Evolutionary conservation across 1,284 basidiomycete species (phyloP).

Genomic region (Ganoderma multipileum): DNA sequence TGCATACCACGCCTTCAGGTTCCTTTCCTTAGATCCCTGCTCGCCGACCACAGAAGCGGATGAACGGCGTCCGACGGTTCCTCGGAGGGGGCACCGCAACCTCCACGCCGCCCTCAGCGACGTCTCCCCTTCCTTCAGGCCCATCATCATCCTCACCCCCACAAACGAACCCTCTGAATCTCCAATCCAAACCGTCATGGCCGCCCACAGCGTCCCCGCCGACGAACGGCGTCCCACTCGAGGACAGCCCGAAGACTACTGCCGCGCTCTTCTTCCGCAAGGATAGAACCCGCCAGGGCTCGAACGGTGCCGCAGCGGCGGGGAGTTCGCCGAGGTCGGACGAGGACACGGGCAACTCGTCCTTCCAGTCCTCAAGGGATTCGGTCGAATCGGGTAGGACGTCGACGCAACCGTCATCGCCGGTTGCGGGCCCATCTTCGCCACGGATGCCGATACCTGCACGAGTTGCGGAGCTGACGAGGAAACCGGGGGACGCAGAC

Average conservation of each 20-base stretch:
- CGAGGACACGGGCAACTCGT: conserved; percentile 36
- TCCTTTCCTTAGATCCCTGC: background rate
- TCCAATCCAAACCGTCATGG: conserved; percentile 51
- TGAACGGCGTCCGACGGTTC: conserved; percentile 79
- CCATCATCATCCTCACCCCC: conserved; percentile 29
- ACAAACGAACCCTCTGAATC: conserved; percentile 35
- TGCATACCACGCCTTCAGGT: conserved; percentile 11
- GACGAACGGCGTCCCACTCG: conserved; percentile 37
- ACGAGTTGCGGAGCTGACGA: conserved; percentile 38
- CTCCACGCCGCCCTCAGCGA: conserved; percentile 35
- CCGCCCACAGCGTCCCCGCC: conserved; percentile 44
- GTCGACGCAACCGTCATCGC: conserved; percentile 43
- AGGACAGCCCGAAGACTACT: conserved; percentile 45
- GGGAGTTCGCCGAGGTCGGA: conserved; percentile 32
- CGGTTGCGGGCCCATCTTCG: conserved; percentile 51
- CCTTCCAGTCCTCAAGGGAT: conserved; percentile 37
- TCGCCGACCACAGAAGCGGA: conserved; percentile 34
- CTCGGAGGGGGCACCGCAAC: conserved; percentile 50
- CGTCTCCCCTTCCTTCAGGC: conserved; percentile 30
- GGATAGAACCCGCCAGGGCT: conserved; percentile 47
- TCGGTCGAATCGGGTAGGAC: conserved; percentile 38
- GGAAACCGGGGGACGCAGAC: conserved; percentile 45
- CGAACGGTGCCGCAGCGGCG: conserved; percentile 27
- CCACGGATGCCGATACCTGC: conserved; percentile 39
- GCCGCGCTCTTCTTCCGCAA: conserved; percentile 61